Conservation (phyloP, 2,329 filamentous ascomycete species). For the Spiromastix sp. region DNA sequence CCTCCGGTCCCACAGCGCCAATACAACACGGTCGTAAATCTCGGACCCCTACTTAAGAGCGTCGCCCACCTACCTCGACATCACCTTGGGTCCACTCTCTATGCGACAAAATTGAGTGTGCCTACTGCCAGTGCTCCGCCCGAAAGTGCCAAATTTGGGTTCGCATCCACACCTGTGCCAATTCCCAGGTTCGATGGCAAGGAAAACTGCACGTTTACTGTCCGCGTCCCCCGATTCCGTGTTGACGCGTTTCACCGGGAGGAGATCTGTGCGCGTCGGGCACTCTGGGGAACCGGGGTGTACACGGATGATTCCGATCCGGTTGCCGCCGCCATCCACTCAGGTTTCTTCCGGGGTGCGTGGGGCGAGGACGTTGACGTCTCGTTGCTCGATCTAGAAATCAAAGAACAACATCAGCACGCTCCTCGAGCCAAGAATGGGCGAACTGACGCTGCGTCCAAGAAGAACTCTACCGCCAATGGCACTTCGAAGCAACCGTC, state of each 20-base stretch:
- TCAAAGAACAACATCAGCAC: slow-evolving; percentile 36
- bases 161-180: slow-evolving; percentile 54
- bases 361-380: slow-evolving; percentile 72
- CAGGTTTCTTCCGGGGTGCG: slow-evolving; percentile 82
- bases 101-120: slow-evolving; percentile 54
- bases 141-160: slow-evolving; percentile 47
- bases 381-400: slow-evolving; percentile 50
- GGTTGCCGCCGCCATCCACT: slow-evolving; percentile 84
- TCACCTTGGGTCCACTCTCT: slow-evolving; percentile 77
- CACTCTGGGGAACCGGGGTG: slow-evolving; percentile 85
- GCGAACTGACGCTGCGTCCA: not conserved
- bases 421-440: slow-evolving; percentile 34
- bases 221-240: slow-evolving; percentile 75
- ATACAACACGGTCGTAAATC: slow-evolving; percentile 57
- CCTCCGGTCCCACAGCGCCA: slow-evolving; percentile 34
- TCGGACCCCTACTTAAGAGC: slow-evolving; percentile 60
- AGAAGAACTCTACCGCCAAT: slow-evolving; percentile 1
- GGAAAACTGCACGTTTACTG: slow-evolving; percentile 81
- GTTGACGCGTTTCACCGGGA: slow-evolving; percentile 60
- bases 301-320: slow-evolving; percentile 96
- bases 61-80: slow-evolving; percentile 60
- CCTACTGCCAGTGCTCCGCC: slow-evolving; percentile 29
- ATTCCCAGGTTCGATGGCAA: slow-evolving; percentile 67
- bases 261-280: slow-evolving; percentile 70
- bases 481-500: slow-evolving; percentile 10